Percentiles rank a stretch among this genome's conserved stretches.
Conservation (phyloP, 306 rosid species). For the Lathyrus aphaca region DNA sequence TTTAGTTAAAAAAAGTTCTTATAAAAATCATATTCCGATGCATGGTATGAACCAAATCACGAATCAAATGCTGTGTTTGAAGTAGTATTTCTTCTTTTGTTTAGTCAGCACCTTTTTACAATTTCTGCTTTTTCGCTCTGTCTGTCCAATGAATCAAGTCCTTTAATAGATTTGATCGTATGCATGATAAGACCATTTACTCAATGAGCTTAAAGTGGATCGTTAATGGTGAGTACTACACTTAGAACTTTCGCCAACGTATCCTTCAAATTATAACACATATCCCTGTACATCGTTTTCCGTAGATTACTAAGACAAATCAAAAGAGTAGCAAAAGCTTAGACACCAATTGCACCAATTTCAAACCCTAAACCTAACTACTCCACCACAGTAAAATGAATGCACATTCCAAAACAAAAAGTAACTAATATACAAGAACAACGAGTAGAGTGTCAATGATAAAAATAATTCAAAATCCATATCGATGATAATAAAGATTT, state of each 20-base stretch:
- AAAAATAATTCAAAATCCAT: neutral
- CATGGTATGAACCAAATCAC: constrained; percentile 4
- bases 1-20: constrained; percentile 33
- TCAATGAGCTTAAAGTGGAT: constrained; percentile 30
- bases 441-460: constrained; percentile 41
- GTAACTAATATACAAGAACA: constrained; percentile 61
- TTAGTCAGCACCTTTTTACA: neutral
- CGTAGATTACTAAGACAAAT: constrained; percentile 26
- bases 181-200: constrained; percentile 33
- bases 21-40: constrained; percentile 38
- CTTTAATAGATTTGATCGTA: constrained; percentile 36
- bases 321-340: constrained; percentile 34
- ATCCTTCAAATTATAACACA: constrained; percentile 32
- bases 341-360: constrained; percentile 29
- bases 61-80: constrained; percentile 10
- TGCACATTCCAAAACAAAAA: constrained; percentile 58
- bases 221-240: constrained; percentile 35
- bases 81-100: constrained; percentile 18
- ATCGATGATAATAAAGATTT: neutral
- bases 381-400: constrained; percentile 45
- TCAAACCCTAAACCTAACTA: constrained; percentile 40
- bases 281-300: constrained; percentile 31
- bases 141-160: constrained; percentile 49
- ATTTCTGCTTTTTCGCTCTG: neutral
- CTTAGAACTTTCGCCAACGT: too few species aligned